phyloP scores from a whole-genome alignment of 768 basidiomycete genomes.

The Calocera cornea region DNA sequence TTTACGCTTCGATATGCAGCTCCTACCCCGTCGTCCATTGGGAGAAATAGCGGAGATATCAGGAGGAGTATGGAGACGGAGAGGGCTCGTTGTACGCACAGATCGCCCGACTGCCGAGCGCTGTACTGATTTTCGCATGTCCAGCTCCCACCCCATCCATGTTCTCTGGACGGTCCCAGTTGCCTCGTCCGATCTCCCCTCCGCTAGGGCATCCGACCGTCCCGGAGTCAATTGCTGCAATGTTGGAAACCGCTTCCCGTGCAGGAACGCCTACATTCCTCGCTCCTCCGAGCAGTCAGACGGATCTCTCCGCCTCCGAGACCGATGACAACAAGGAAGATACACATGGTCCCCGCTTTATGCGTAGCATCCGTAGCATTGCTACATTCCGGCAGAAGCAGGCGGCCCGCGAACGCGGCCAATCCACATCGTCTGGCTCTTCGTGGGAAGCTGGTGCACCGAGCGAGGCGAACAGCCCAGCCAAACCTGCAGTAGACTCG shows the following conservation, averaged over 20 bases:
- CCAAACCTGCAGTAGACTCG: background rate
- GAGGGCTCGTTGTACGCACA: background rate
- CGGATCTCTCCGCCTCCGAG: background rate
- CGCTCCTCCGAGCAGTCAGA: background rate
- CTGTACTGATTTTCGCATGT: background rate
- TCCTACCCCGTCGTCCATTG: background rate
- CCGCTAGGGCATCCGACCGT: background rate
- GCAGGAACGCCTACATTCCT: background rate
- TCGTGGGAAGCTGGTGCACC: background rate
- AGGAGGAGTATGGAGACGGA: background rate
- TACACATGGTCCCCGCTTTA: background rate
- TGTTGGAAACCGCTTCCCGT: background rate
- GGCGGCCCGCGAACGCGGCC: background rate
- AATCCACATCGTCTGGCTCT: background rate
- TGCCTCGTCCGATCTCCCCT: background rate
- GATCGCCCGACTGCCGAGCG: background rate
- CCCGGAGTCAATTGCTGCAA: background rate
- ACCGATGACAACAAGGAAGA: background rate
- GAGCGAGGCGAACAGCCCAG: background rate
- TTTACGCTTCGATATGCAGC: background rate
- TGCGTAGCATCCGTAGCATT: constrained; percentile 1
- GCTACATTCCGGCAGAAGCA: constrained; percentile 3
- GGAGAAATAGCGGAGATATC: background rate
- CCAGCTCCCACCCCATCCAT: background rate
- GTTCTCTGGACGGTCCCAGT: background rate